Evolutionary conservation across 164 flowering plant genomes (phyloP).

Genomic region (Vitis labrusca): DNA sequence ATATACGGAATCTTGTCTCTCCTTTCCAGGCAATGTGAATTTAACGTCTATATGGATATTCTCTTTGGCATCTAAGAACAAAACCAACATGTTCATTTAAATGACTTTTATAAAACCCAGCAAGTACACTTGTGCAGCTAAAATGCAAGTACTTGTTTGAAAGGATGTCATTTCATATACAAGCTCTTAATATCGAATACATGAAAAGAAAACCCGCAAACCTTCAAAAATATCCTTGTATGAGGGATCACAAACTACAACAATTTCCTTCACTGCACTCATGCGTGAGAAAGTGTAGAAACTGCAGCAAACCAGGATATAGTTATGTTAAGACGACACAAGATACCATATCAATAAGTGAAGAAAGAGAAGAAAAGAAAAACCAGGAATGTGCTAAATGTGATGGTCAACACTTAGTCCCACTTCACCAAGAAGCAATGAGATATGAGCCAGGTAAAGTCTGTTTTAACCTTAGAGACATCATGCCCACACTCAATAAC

Average conservation of each 20-base stretch:
- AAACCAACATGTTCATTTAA: constrained; percentile 6
- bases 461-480: background rate
- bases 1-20: constrained; percentile 97
- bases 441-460: background rate
- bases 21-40: constrained; percentile 92
- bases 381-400: background rate
- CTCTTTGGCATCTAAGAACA: constrained; percentile 52
- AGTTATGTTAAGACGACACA: background rate
- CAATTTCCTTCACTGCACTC: constrained; percentile 86
- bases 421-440: background rate
- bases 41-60: constrained; percentile 65
- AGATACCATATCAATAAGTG: background rate
- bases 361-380: background rate
- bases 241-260: constrained; percentile 97
- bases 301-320: constrained; percentile 48
- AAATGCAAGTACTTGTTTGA: background rate
- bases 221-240: constrained; percentile 93
- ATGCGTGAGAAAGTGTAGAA: constrained; percentile 76
- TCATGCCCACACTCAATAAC: background rate
- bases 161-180: too few relatives aligned
- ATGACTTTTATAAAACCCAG: background rate
- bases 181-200: background rate
- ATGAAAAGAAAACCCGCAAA: constrained; percentile 18
- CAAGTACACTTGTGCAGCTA: background rate
- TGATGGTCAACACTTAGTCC: background rate